Conservation (phyloP, 2,329 filamentous ascomycete genomes). For the Fusarium redolens region DNA sequence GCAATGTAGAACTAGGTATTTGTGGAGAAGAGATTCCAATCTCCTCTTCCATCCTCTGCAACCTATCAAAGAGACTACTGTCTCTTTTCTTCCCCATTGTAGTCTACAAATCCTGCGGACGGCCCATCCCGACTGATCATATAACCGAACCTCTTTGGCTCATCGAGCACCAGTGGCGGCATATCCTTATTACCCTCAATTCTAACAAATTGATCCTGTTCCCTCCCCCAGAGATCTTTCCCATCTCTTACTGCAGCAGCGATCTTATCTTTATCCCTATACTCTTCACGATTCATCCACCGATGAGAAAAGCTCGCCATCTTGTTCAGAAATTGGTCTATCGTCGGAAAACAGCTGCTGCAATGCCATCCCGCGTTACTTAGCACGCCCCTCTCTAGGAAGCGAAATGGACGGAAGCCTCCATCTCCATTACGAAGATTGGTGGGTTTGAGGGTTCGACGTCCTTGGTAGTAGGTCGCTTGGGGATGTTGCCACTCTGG, state of each 20-base stretch:
- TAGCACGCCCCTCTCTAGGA: slow-evolving; percentile 57
- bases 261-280: slow-evolving; percentile 61
- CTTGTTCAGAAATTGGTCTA: slow-evolving; percentile 66
- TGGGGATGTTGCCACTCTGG: slow-evolving; percentile 67
- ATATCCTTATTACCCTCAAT: slow-evolving; percentile 64
- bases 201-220: slow-evolving; percentile 58
- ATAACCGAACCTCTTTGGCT: slow-evolving; percentile 56
- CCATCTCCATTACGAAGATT: slow-evolving; percentile 63
- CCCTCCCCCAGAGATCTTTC: slow-evolving; percentile 65
- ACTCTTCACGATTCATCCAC: slow-evolving; percentile 62
- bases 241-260: slow-evolving; percentile 63
- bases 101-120: slow-evolving; percentile 61
- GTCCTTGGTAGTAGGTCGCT: slow-evolving; percentile 63
- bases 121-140: slow-evolving; percentile 58
- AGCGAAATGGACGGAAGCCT: slow-evolving; percentile 51
- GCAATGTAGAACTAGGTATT: too few relatives aligned
- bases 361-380: slow-evolving; percentile 70
- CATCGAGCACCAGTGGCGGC: slow-evolving; percentile 58
- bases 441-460: slow-evolving; percentile 62
- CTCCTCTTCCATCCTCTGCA: too few relatives aligned
- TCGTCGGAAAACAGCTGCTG: slow-evolving; percentile 68
- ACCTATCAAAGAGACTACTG: too few relatives aligned
- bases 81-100: slow-evolving; percentile 26
- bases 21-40: too few relatives aligned
- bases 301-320: slow-evolving; percentile 66